These are phyloP conservation scores for Talaromyces proteolyticus DNA, from an alignment of 495 filamentous ascomycete genomes.

Conservation along the genomic window DNA sequence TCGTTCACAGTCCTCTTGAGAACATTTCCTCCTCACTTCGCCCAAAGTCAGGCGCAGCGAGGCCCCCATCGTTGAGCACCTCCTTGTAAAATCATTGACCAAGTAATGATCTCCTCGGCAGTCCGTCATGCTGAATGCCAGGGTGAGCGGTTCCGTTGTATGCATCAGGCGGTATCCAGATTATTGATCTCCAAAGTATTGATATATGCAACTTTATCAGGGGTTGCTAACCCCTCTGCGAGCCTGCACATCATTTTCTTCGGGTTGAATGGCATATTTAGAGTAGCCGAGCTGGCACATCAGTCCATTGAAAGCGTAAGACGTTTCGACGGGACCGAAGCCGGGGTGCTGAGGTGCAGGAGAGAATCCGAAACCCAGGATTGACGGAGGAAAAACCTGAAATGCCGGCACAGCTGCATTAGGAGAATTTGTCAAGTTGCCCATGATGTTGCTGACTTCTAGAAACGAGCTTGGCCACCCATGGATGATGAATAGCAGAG, in stretches of 20 bases:
- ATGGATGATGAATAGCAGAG: slow-evolving; percentile 27
- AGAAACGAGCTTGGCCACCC: slow-evolving; percentile 34
- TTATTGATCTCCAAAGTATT: slow-evolving; percentile 1
- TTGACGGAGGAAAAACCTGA: slow-evolving; percentile 61
- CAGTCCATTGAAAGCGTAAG: slow-evolving; percentile 13
- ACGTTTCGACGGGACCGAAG: slow-evolving; percentile 12
- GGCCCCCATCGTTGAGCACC: slow-evolving; percentile 30
- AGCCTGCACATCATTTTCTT: background rate
- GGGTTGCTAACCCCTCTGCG: background rate
- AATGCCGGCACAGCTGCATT: slow-evolving; percentile 43
- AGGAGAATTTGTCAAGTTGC: slow-evolving; percentile 11
- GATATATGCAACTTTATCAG: slow-evolving; percentile 4
- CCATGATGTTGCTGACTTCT: slow-evolving; percentile 23
- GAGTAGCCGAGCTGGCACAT: slow-evolving; percentile 25
- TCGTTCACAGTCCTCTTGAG: slow-evolving; percentile 18
- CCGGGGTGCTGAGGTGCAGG: slow-evolving; percentile 15
- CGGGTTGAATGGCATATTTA: slow-evolving; percentile 12
- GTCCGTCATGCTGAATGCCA: slow-evolving; percentile 25
- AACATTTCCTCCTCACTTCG: slow-evolving; percentile 5
- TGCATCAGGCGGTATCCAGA: slow-evolving; percentile 23
- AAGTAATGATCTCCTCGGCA: slow-evolving; percentile 19
- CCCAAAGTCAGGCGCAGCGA: slow-evolving; percentile 21
- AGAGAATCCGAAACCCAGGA: slow-evolving; percentile 68
- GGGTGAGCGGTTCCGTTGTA: slow-evolving; percentile 26
- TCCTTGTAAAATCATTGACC: slow-evolving; percentile 24